Base-by-base conservation (phyloP, 495 filamentous ascomycete genomes). In the Pyrenula massariospora region DNA sequence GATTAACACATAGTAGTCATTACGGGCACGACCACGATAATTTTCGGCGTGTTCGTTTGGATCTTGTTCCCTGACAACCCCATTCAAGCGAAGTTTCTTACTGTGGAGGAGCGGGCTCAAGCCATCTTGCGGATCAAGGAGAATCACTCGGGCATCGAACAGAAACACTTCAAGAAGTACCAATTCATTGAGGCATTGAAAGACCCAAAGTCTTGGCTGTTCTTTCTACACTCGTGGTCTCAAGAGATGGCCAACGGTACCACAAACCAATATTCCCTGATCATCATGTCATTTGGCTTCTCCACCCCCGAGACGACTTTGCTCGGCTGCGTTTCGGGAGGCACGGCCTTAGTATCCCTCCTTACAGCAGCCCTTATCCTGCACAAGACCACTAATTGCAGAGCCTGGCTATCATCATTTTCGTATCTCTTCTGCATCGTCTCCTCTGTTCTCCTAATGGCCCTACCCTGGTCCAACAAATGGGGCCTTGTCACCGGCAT, bases 141-240 rank as follows among this genome's bases (percentile, higher is more conserved):
- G 3, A 80, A 84, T 53, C 77, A 80, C 60, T 81, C 80, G 0
- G 81, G 80, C 24, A 73, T 83, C 25, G 79, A 83, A 65, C 82
- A 81, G 57, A 76, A 79, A 48, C 62, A 66, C 48, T 65, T 84
- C 56, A 83, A 83, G 62, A 63, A 53, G 53, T 73, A 72, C 53
- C 81, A 85, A 53, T 66, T 70, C 47, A 60, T 65, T 49, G 67
- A 70, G 56, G 66, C 65, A 11, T 48, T 70, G 22, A 51, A 58
- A 55, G 65, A 68, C 50, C 58, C 58, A 5, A 64, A 66, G 55
- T 62, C 64, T 48, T 68, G 65, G 63, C 52, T 66, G n/a, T 67
- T 65, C 60, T 71, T 71, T 53, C 56, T 73, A 12, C 69, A 74
- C 53, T 62, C 71, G n/a, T 70, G 65, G 65, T 67, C 68, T 1